Evolutionary conservation across 2,329 filamentous ascomycete species (phyloP).

Genomic region (Alternaria sp.): DNA sequence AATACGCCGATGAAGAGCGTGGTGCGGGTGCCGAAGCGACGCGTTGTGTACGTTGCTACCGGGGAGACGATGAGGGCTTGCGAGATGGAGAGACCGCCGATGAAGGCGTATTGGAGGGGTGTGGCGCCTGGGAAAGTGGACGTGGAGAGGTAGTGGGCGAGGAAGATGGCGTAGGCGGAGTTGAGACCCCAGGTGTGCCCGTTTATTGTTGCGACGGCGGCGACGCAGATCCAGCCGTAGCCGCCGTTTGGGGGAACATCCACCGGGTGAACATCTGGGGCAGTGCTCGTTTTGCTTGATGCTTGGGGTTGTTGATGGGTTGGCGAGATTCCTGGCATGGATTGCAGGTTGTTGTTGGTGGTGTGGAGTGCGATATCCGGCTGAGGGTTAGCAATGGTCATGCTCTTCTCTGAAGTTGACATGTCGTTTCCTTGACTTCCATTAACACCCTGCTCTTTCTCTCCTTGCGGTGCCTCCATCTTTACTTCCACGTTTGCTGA

Average conservation of each 20-base stretch:
- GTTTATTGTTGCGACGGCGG: slow-evolving; percentile 40
- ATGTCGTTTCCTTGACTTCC: neutral
- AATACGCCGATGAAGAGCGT: slow-evolving; percentile 70
- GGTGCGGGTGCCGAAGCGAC: slow-evolving; percentile 67
- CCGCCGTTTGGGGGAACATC: slow-evolving; percentile 65
- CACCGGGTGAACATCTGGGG: neutral
- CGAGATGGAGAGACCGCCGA: slow-evolving; percentile 74
- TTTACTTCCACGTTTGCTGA: neutral
- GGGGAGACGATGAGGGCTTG: slow-evolving; percentile 73
- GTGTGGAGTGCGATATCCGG: neutral
- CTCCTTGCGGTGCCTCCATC: neutral
- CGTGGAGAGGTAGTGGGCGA: slow-evolving; percentile 72
- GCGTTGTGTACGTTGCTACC: slow-evolving; percentile 66
- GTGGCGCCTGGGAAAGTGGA: slow-evolving; percentile 69
- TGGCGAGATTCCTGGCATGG: neutral
- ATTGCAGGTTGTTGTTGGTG: neutral
- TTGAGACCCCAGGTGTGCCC: slow-evolving; percentile 77
- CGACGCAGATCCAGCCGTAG: slow-evolving; percentile 65
- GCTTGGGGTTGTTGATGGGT: neutral
- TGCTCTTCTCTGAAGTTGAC: neutral
- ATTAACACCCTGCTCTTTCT: slow-evolving; percentile 10
- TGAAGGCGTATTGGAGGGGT: slow-evolving; percentile 74
- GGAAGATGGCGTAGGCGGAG: slow-evolving; percentile 73
- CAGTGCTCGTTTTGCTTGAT: fast-evolving
- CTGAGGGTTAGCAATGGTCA: neutral